These are phyloP conservation scores for Vigna reflexopilosa DNA, from an alignment of 306 rosid genomes.

Conservation along the genomic window DNA sequence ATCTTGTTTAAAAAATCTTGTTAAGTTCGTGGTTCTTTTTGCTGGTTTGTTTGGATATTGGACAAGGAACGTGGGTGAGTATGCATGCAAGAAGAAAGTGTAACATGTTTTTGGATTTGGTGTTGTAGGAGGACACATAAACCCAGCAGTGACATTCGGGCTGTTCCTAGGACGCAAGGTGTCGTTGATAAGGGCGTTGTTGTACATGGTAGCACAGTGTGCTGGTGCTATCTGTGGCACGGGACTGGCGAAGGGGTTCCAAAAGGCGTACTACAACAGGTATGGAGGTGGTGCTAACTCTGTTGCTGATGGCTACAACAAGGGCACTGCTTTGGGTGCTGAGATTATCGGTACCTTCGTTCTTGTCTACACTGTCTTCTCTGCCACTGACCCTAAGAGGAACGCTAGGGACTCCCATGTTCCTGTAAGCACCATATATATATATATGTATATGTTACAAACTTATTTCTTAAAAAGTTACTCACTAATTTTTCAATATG, in stretches of 20 bases:
- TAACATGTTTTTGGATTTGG: neutral
- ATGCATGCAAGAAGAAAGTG: neutral
- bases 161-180: conserved; percentile 79
- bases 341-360: conserved; percentile 97
- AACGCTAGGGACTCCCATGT: conserved; percentile 93
- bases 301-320: conserved; percentile 62
- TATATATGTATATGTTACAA: neutral
- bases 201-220: conserved; percentile 82
- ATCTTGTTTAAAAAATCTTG: too few species aligned
- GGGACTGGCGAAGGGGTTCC: conserved; percentile 89
- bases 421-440: conserved; percentile 65
- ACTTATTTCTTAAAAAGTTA: too few species aligned
- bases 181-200: conserved; percentile 67
- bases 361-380: conserved; percentile 96
- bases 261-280: conserved; percentile 57
- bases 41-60: neutral
- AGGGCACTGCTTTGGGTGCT: conserved; percentile 85
- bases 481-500: neutral
- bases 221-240: conserved; percentile 81
- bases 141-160: conserved; percentile 94
- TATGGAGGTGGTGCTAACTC: conserved; percentile 86
- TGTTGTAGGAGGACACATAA: conserved; percentile 85
- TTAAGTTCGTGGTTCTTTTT: neutral
- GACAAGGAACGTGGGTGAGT: neutral
- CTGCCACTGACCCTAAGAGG: conserved; percentile 95